Evolutionary conservation across 2,329 filamentous ascomycete species (phyloP), one percentile per base, ranked within the genome.

Genomic region (Leptographium wingfieldii): DNA sequence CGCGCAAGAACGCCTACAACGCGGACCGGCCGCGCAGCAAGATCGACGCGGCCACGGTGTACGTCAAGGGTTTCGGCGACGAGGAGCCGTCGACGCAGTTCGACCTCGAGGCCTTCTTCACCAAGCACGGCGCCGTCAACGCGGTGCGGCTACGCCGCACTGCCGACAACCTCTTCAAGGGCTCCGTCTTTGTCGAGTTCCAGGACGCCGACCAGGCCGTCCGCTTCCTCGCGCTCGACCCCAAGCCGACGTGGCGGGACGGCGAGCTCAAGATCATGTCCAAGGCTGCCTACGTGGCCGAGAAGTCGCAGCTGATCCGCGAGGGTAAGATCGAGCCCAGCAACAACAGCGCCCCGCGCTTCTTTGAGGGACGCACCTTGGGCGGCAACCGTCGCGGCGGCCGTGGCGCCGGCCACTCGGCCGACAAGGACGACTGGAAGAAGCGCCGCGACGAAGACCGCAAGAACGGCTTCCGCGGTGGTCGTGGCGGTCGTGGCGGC

Each of bases 151-250:
- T 99, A 64, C 90, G 95, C 66, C 90, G 94, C 65, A 79, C 78
- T 56, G 78, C 80, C 52, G 77, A 85, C 62, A 85, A 84, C 68
- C 75, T 80, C 58, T 99, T 97, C 85, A 99, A 99, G 81, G 91
- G 92, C 66, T 96, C 90, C 66, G 90, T 96, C 61, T 97, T 96
- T 70, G 90, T 96, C 65, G 92, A 96, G 73, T 99, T 97, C 72
- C 80, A 83, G 63, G 82, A 83, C 56, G 86, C 91, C 68, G 89
- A 95, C 66, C 80, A 83, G 27, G 86, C 89, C 68, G 80, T 91
- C 71, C 84, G 84, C 61, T 99, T 99, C 74, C 76, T 96, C 63
- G 83, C 77, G 16, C 76, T 90, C 49, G 87, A 95, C 59, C 86
- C 89, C 25, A 85, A 87, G 72, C 94, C 94, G 62, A 83, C 86